Conservation (phyloP, 164 flowering plant species). For the Umbellularia californica region DNA sequence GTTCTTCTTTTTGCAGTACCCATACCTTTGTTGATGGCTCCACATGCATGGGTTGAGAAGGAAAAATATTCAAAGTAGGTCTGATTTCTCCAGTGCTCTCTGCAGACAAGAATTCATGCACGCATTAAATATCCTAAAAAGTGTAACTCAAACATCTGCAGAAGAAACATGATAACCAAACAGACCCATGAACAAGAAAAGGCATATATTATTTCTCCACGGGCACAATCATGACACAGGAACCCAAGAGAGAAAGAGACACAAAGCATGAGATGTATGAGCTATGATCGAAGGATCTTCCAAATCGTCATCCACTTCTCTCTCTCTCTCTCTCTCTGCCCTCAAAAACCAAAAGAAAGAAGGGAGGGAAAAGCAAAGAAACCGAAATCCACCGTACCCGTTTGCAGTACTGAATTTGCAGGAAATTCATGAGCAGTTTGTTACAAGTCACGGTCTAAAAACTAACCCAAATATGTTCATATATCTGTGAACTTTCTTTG, state of each 20-base stretch:
- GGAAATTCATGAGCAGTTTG: slow-evolving; percentile 24
- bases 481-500: not conserved
- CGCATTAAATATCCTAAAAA: slow-evolving; percentile 8
- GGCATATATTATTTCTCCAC: not conserved
- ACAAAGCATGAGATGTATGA: slow-evolving; percentile 11
- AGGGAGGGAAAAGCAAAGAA: slow-evolving; percentile 8
- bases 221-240: slow-evolving; percentile 12
- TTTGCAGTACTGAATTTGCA: slow-evolving; percentile 31
- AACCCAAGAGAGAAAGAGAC: not conserved
- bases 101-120: slow-evolving; percentile 29
- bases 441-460: slow-evolving; percentile 30
- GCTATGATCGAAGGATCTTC: slow-evolving; percentile 31
- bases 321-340: not conserved
- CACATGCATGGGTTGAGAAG: slow-evolving; percentile 98
- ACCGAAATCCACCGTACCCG: slow-evolving; percentile 13
- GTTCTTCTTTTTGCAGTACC: not conserved
- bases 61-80: slow-evolving; percentile 92
- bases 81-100: slow-evolving; percentile 61
- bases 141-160: not conserved
- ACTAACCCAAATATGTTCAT: not conserved
- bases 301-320: not conserved
- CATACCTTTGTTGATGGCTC: slow-evolving; percentile 60
- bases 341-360: slow-evolving; percentile 17
- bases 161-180: not conserved
- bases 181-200: not conserved